Evolutionary conservation across 2,329 filamentous ascomycete genomes (phyloP).

Genomic region (Aspergillus proliferans): DNA sequence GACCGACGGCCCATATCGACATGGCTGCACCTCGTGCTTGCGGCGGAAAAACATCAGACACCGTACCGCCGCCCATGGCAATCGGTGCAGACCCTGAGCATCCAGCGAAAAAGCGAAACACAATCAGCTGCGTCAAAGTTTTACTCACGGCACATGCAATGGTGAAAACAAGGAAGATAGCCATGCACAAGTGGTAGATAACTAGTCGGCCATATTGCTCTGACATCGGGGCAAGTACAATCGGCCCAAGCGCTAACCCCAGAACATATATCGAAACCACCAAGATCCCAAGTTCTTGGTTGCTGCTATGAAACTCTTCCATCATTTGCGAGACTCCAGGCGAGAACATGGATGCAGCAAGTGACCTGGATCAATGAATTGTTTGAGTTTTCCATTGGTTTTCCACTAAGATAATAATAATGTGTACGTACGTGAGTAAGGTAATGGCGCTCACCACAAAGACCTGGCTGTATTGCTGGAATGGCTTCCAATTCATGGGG

Average conservation of each 20-base stretch:
- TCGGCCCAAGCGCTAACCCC: neutral
- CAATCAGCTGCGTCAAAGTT: conserved; percentile 54
- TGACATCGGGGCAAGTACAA: neutral
- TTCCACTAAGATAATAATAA: neutral
- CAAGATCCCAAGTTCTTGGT: neutral
- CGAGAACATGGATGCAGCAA: conserved; percentile 6
- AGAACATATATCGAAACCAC: neutral
- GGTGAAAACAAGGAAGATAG: conserved; percentile 53
- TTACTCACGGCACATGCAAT: conserved; percentile 53
- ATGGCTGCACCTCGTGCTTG: conserved; percentile 40
- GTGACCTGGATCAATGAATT: neutral
- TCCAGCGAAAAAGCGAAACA: conserved; percentile 60
- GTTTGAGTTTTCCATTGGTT: neutral
- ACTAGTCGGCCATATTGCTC: neutral
- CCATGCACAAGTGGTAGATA: neutral
- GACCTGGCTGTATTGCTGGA: neutral
- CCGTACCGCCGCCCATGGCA: conserved; percentile 41
- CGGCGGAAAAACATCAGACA: conserved; percentile 40
- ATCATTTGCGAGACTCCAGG: conserved; percentile 1
- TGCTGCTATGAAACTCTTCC: neutral
- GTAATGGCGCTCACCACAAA: conserved; percentile 1
- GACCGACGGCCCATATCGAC: conserved; percentile 38
- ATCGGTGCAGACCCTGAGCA: conserved; percentile 28
- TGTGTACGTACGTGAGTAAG: conserved; percentile 1
- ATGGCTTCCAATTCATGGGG: conserved; percentile 2